A percentile compares a stretch with the other conserved stretches of the same genome.
phyloP scores from a whole-genome alignment of 192 early-diverging fungal species.

The Coemansia reversa region DNA sequence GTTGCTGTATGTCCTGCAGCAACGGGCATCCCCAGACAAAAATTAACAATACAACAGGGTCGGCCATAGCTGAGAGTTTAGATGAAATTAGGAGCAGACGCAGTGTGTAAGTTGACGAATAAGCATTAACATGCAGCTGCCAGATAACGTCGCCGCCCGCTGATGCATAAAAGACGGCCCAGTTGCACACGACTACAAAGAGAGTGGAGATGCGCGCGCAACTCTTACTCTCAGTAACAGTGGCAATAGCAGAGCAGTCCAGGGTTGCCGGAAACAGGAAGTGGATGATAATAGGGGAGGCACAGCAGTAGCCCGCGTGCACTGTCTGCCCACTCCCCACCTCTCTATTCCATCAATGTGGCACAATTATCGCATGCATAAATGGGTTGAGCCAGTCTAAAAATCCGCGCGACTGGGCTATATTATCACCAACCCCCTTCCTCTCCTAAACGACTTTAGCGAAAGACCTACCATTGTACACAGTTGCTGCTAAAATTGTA shows the following conservation, averaged over 20 bases:
- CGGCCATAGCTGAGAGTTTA: background rate
- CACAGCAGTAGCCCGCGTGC: background rate
- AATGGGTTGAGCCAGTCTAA: background rate
- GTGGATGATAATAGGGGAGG: background rate
- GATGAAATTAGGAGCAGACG: background rate
- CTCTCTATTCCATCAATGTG: conserved; percentile 4
- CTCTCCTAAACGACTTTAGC: background rate
- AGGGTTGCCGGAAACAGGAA: background rate
- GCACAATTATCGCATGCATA: conserved; percentile 9
- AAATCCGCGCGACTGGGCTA: background rate
- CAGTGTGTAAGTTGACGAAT: background rate
- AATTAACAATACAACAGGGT: background rate
- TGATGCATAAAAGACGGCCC: background rate
- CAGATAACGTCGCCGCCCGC: background rate
- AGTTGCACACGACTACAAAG: background rate
- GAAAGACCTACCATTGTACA: background rate
- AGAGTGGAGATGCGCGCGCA: background rate
- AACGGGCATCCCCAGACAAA: background rate
- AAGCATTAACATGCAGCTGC: background rate
- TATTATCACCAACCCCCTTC: background rate
- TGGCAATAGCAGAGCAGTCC: background rate
- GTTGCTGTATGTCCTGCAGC: background rate
- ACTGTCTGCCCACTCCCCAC: background rate
- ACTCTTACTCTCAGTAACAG: background rate
- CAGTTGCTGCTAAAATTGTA: background rate